Base-by-base conservation (phyloP, 2,329 filamentous ascomycete species). In the Diaporthe sp. region DNA sequence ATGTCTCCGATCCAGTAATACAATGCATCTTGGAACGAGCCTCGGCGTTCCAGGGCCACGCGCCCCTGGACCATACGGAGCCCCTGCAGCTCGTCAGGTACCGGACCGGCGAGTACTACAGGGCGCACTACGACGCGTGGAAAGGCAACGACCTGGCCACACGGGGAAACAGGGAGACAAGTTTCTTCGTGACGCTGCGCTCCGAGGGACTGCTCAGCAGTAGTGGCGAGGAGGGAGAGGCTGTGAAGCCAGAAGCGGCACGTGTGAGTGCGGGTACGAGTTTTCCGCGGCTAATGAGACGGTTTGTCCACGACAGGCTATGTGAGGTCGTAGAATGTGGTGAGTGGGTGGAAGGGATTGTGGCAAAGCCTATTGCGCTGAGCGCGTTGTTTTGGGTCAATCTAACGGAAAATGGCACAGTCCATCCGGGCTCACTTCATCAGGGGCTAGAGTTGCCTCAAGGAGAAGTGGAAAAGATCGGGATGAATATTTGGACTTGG, bases 401-500 rank as follows among this genome's bases (percentile, higher is more conserved):
- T 47, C n/a, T 65, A 9, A 32, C n/a, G 39, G 25, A 65, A 27
- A 27, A 65, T 13, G 59, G 59, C 3, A 47, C 27, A 10, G 19
- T 65, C 2, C 42, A 50, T 35, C 59, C 59, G 1, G 59, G 59
- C 4, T 65, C 59, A 7, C 37, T 65, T n/a, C 59, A 65, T 35
- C 59, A 50, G 6, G 59, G 59, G 25, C 12, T 65, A n/a, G 61
- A 50, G 42, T 10, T 65, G 19, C 61, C 61, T 15, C 42, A 65
- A 25, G 61, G 61, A 13, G 22, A 25, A 13, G 27, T 1, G 6
- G 61, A 65, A 32, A 65, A 65, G 42, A 50, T 50, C 3, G 61
- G 61, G 19, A 50, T 65, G 61, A 65, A 65, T 9, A 65, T 65
- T 13, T 65, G 61, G 61, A 65, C 61, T 50, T 65, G 42, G 61